A percentile compares a stretch with the other conserved stretches of the same genome.
Conservation (phyloP, 1,284 basidiomycete genomes). For the Papiliotrema nemorosa region DNA sequence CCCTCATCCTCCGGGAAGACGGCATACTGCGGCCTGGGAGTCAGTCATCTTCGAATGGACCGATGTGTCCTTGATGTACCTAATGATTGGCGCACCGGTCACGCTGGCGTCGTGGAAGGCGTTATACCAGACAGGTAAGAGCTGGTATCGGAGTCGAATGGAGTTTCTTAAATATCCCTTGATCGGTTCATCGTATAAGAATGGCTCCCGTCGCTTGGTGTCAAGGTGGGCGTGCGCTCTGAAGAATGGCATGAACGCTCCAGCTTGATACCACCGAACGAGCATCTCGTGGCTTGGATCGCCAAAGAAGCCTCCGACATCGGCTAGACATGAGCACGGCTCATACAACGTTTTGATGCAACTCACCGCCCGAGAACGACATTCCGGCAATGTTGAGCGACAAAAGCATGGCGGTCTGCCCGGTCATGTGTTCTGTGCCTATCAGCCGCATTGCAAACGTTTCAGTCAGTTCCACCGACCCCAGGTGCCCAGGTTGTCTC, state of each 20-base stretch:
- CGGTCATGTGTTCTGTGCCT: conserved; percentile 71
- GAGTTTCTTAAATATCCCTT: conserved; percentile 74
- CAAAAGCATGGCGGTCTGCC: conserved; percentile 90
- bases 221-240: conserved; percentile 97
- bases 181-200: conserved; percentile 83
- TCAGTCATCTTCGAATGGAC: not conserved
- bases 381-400: conserved; percentile 90
- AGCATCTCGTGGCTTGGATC: conserved; percentile 93
- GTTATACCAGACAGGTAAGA: conserved; percentile 95
- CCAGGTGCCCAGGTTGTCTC: conserved; percentile 97
- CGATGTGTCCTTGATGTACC: conserved; percentile 50
- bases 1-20: conserved; percentile 81
- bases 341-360: not conserved
- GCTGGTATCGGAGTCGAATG: conserved; percentile 77
- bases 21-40: conserved; percentile 82
- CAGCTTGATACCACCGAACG: conserved; percentile 95
- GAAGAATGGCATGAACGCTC: conserved; percentile 95
- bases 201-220: conserved; percentile 95
- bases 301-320: conserved; percentile 98
- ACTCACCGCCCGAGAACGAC: conserved; percentile 82
- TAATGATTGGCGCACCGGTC: conserved; percentile 72
- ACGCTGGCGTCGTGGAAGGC: conserved; percentile 83
- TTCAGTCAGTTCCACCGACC: conserved; percentile 41
- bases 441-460: not conserved
- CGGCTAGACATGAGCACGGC: conserved; percentile 58